Evolutionary conservation across 1,284 basidiomycete species (phyloP), one percentile per base, ranked within the genome.

Genomic region (Puccinia horiana): DNA sequence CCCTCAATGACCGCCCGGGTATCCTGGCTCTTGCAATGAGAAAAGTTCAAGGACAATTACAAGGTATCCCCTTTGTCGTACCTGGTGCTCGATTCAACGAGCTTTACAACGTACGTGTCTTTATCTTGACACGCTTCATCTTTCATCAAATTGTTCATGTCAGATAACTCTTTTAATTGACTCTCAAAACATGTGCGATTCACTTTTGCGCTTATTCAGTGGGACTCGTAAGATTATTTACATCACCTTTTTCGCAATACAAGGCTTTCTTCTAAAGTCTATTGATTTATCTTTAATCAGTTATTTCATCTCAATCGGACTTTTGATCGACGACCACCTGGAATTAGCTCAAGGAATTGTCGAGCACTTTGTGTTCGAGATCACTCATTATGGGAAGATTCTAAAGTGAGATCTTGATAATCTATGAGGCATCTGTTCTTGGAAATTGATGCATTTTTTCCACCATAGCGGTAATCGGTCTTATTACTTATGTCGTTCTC

Each of bases 311-410:
- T 90, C 93, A 18, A 91, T 99, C 37, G 96, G 96, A 47, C 91
- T 99, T 8, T 91, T 99, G 29, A 94, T 98, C 35, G 96, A 99
- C 87, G 95, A 94, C 40, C 92, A 95, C 85, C 91, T 97, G 58
- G 91, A 92, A 84, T 93, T 98, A 90, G 96, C 96, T 11, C 94
- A 95, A 88, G 94, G 94, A 85, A 96, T 97, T 90, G 95, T 98
- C 70, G 96, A 98, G 83, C 96, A 99, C 87, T 99, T 98, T 88
- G 93, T 98, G 86, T 99, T 99, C 87, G 94, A 99, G 89, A 98
- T 99, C 89, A 94, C 92, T 88, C 94, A 98, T 88, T 98, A 98
- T 87, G 93, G 93, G 89, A 98, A 96, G 87, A 85, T 87, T 61
- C 83, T 87, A 80, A 87, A 87, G 84, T 86, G 86, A 32, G 86